phyloP scores from a whole-genome alignment of 345 rosid genomes.

The Aquilaria malaccensis region DNA sequence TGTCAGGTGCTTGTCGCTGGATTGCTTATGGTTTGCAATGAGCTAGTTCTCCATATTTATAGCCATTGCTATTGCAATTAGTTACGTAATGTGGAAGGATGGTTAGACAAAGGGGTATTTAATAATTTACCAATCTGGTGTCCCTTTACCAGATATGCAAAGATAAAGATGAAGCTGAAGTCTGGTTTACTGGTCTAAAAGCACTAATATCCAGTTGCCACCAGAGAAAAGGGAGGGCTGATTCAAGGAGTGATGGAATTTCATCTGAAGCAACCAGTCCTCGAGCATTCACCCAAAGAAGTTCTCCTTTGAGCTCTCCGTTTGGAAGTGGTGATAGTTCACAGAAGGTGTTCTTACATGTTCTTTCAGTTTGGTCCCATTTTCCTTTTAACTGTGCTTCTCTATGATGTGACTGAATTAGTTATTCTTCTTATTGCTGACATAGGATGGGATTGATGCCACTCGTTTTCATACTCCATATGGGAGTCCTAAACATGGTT shows the following conservation, averaged over 20 bases:
- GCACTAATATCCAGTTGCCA: constrained; percentile 54
- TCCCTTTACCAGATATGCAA: constrained; percentile 48
- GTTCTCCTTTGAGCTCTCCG: constrained; percentile 68
- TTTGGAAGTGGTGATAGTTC: constrained; percentile 57
- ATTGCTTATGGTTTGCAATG: neutral
- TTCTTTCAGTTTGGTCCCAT: neutral
- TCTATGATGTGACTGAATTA: constrained; percentile 11
- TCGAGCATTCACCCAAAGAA: constrained; percentile 50
- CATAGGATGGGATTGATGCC: constrained; percentile 48
- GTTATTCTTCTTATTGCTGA: constrained; percentile 18
- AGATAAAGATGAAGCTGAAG: constrained; percentile 86
- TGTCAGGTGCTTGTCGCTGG: neutral
- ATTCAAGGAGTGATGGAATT: constrained; percentile 61
- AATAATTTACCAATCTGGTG: neutral
- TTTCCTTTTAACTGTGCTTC: constrained; percentile 5
- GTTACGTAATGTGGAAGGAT: neutral
- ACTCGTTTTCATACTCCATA: constrained; percentile 49
- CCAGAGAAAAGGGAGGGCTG: constrained; percentile 47
- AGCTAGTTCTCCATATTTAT: neutral
- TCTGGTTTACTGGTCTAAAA: constrained; percentile 76
- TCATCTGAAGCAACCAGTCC: constrained; percentile 79
- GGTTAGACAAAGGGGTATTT: neutral
- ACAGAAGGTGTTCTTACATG: constrained; percentile 46
- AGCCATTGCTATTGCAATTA: neutral
- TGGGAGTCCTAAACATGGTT: constrained; percentile 49